phyloP scores from a whole-genome alignment of 805 yeast genomes.

The Yamadazyma ubonensis region DNA sequence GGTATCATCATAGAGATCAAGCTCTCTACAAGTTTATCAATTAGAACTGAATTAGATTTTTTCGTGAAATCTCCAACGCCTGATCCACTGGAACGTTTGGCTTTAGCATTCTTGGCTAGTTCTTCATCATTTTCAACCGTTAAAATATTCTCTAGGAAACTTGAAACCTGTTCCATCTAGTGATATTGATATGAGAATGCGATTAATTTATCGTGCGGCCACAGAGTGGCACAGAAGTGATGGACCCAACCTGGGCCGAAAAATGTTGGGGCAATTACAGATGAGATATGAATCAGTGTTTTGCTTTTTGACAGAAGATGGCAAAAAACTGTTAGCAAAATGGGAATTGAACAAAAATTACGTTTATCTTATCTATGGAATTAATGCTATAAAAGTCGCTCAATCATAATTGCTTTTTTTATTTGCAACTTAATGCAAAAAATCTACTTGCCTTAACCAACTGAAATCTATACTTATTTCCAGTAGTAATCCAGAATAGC shows the following conservation, averaged over 20 bases:
- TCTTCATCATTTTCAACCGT: constrained; percentile 23
- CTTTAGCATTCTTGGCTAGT: not conserved
- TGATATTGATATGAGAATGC: not conserved
- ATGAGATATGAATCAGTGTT: too few relatives aligned
- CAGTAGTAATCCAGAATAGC: too few relatives aligned
- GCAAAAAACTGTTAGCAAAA: too few relatives aligned
- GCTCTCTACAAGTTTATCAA: constrained; percentile 73
- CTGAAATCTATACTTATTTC: too few relatives aligned
- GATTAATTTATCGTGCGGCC: constrained; percentile 1
- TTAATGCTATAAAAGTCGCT: too few relatives aligned
- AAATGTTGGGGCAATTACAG: too few relatives aligned
- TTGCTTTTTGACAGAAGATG: too few relatives aligned
- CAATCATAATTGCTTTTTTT: too few relatives aligned
- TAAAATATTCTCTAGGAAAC: constrained; percentile 36
- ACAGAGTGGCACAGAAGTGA: not conserved
- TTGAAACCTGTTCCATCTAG: constrained; percentile 38
- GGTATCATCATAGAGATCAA: constrained; percentile 73
- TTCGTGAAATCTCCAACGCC: constrained; percentile 3
- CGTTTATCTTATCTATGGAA: too few relatives aligned
- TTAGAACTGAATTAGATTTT: constrained; percentile 26
- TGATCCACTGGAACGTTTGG: constrained; percentile 4
- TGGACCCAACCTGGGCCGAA: too few relatives aligned
- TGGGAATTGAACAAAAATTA: not conserved
- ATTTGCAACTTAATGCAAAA: too few relatives aligned
- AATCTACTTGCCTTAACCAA: too few relatives aligned